phyloP scores from a whole-genome alignment of 2,329 filamentous ascomycete species.

The Grosmannia huntii region DNA sequence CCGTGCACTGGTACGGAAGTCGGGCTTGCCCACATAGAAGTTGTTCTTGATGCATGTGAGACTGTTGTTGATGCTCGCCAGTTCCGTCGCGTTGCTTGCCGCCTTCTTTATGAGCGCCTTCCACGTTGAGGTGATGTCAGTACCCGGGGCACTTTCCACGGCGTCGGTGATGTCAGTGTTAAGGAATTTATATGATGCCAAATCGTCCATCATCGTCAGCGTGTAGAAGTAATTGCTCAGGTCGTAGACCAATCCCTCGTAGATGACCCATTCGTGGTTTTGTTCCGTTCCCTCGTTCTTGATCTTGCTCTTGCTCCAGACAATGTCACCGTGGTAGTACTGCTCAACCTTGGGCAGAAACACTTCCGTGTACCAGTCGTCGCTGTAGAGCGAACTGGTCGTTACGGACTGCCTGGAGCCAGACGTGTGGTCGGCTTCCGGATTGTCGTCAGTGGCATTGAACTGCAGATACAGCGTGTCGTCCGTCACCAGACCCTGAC shows the following conservation, averaged over 20 bases:
- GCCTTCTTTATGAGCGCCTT: conserved; percentile 36
- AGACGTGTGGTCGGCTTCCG: conserved; percentile 54
- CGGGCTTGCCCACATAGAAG: conserved; percentile 71
- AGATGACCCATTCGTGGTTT: conserved; percentile 66
- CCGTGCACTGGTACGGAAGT: conserved; percentile 64
- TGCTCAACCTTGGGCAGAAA: conserved; percentile 74
- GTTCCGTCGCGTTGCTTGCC: conserved; percentile 41
- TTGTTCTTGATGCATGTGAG: conserved; percentile 70
- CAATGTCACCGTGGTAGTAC: conserved; percentile 78
- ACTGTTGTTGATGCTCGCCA: conserved; percentile 45
- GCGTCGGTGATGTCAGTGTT: conserved; percentile 53
- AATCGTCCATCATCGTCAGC: conserved; percentile 41
- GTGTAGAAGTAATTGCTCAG: conserved; percentile 87
- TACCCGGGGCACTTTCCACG: conserved; percentile 64
- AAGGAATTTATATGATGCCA: conserved; percentile 55
- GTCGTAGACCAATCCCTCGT: conserved; percentile 70
- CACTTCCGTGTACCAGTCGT: conserved; percentile 62
- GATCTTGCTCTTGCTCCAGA: conserved; percentile 51
- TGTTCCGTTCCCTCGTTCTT: conserved; percentile 51
- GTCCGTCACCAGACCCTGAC: conserved; percentile 56
- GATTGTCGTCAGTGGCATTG: conserved; percentile 49
- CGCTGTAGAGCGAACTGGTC: conserved; percentile 43
- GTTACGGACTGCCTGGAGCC: conserved; percentile 46
- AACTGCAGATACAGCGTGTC: conserved; percentile 41
- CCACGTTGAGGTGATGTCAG: conserved; percentile 60